These are phyloP conservation scores for Cytospora schulzeri DNA, from an alignment of 2,329 filamentous ascomycete species.

Conservation along the genomic window DNA sequence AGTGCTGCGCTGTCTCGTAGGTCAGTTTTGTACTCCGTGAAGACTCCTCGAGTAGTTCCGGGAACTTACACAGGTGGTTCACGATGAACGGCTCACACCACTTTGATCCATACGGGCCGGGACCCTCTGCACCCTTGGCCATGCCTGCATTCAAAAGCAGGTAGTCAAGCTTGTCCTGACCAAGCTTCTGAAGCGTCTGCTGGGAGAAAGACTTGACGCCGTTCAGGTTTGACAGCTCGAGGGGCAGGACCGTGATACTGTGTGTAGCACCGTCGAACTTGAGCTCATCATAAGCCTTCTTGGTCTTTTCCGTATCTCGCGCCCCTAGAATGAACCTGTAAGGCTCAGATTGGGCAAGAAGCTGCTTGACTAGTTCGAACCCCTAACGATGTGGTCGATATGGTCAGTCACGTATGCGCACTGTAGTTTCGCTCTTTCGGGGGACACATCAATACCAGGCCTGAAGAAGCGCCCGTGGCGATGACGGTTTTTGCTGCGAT, in stretches of 20 bases:
- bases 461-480: conserved; percentile 53
- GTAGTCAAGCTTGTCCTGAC: conserved; percentile 47
- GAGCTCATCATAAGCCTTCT: conserved; percentile 46
- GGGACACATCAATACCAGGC: conserved; percentile 45
- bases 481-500: conserved; percentile 50
- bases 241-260: conserved; percentile 47
- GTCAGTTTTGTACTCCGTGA: not conserved
- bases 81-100: conserved; percentile 55
- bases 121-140: conserved; percentile 39
- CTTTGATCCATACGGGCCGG: conserved; percentile 44
- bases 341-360: conserved; percentile 47
- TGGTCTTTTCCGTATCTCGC: conserved; percentile 45
- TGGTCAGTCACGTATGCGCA: not conserved
- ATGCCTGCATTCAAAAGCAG: conserved; percentile 53
- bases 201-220: conserved; percentile 50
- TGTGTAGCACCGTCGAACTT: conserved; percentile 45
- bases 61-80: conserved; percentile 50
- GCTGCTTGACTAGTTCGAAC: conserved; percentile 55
- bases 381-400: conserved; percentile 40
- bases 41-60: conserved; percentile 21
- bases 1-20: conserved; percentile 51
- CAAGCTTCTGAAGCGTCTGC: conserved; percentile 45
- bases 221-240: conserved; percentile 50
- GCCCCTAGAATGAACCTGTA: conserved; percentile 54
- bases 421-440: too few species aligned